Base-by-base conservation (phyloP, 805 yeast species). In the Saccharomycopsis babjevae region DNA sequence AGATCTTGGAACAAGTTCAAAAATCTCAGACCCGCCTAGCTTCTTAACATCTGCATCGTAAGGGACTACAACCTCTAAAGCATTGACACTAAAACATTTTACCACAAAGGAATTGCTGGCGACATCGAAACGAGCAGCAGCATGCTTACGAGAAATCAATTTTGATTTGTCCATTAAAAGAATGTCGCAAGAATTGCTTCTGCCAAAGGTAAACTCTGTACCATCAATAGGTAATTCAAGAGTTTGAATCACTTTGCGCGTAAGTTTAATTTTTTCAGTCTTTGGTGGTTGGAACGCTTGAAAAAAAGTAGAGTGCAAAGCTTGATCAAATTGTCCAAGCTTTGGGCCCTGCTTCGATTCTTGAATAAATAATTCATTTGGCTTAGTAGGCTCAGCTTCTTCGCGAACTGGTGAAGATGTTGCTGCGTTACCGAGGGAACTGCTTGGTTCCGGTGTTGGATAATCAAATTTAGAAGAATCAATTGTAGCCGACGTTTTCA, bases 81-180 rank as follows among this genome's bases (percentile, higher is more conserved):
- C 86, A 67, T 83, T 83, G 66, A 74, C 73, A 1, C 87, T 86
- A 63, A 76, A 62, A 67, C 86, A 83, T 46, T 72, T 72, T 59
- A 83, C 66, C 10, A 67, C 68, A 52, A 82, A 67, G 28, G 61
- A 15, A 16, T 71, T 66, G 11, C 69, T 30, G 20, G 16, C 40
- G 15, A n/a, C 34, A 42, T 58, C 62, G 25, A 39, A 63, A 22
- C 50, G 56, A 13, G 59, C 64, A 11, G 64, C 30, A 30, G 65
- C 65, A 56, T 63, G 65, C 30, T 63, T 61, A n/a, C 65, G 50
- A 5, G 61, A 57, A 10, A 65, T 59, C 59, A 63, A 61, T 32
- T 63, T 63, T 18, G 40, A 52, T 20, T 55, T 34, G 46, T 63
- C 64, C 16, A 60, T 39, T 22, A 63, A 34, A 30, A 59, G 59